A percentile compares a stretch with the other conserved stretches of the same genome.
phyloP scores from a whole-genome alignment of 1,139 yeast species.

The Pneumocystis murina region DNA sequence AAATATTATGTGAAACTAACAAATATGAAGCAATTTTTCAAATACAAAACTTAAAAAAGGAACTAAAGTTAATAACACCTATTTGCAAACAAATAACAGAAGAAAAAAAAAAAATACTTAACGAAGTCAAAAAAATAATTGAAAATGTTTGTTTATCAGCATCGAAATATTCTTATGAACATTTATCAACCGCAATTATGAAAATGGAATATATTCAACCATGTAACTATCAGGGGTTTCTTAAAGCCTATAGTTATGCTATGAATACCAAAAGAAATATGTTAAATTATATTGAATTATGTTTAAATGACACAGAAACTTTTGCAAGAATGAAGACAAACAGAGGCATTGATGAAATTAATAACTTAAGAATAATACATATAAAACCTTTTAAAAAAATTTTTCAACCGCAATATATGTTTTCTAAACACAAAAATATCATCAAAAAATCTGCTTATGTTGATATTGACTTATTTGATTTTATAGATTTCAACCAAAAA shows the following conservation, averaged over 20 bases:
- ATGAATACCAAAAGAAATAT: slow-evolving; percentile 52
- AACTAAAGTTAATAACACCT: slow-evolving; percentile 33
- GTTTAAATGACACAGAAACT: slow-evolving; percentile 53
- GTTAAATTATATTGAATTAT: slow-evolving; percentile 44
- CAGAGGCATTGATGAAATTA: slow-evolving; percentile 39
- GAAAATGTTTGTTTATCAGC: slow-evolving; percentile 46
- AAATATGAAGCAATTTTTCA: slow-evolving; percentile 22
- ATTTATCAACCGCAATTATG: slow-evolving; percentile 16
- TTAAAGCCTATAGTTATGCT: slow-evolving; percentile 58
- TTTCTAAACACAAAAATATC: slow-evolving; percentile 16
- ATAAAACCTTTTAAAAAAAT: slow-evolving; percentile 43
- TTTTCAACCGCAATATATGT: slow-evolving; percentile 46
- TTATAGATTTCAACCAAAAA: slow-evolving; percentile 39
- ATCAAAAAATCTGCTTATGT: slow-evolving; percentile 44
- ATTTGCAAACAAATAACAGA: slow-evolving; percentile 40
- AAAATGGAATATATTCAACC: slow-evolving; percentile 45
- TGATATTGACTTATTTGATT: slow-evolving; percentile 49
- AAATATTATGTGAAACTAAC: slow-evolving; percentile 45
- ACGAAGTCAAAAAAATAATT: slow-evolving; percentile 44
- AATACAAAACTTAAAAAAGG: slow-evolving; percentile 9
- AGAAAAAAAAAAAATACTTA: slow-evolving; percentile 41
- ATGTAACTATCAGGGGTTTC: slow-evolving; percentile 46
- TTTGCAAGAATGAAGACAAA: slow-evolving; percentile 41
- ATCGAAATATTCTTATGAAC: slow-evolving; percentile 45
- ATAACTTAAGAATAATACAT: slow-evolving; percentile 20